Percentiles rank a stretch among this genome's conserved stretches.
Evolutionary conservation across 2,329 filamentous ascomycete genomes (phyloP).

Genomic region (Davidsoniella australis): DNA sequence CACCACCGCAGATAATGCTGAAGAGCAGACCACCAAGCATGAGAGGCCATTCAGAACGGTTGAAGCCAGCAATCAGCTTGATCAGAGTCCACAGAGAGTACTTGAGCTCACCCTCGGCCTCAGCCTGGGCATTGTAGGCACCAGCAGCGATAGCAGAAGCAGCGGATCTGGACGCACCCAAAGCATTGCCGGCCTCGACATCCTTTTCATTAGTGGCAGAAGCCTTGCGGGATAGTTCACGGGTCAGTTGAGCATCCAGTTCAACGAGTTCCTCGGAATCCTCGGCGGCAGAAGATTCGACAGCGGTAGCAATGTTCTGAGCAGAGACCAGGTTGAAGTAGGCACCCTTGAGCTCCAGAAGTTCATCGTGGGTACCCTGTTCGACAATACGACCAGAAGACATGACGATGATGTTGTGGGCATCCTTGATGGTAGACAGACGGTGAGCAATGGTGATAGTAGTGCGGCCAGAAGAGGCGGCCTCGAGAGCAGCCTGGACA

Average conservation of each 20-base stretch:
- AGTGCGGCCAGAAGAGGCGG: slow-evolving; percentile 68
- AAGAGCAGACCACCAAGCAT: slow-evolving; percentile 62
- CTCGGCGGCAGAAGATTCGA: slow-evolving; percentile 28
- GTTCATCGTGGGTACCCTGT: slow-evolving; percentile 70
- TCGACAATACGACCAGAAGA: slow-evolving; percentile 71
- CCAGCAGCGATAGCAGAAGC: slow-evolving; percentile 56
- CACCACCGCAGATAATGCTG: slow-evolving; percentile 61
- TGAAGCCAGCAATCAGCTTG: slow-evolving; percentile 66
- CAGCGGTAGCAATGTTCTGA: slow-evolving; percentile 55
- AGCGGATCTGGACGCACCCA: slow-evolving; percentile 37
- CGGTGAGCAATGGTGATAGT: slow-evolving; percentile 95
- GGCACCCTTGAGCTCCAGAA: slow-evolving; percentile 52
- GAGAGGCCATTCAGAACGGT: slow-evolving; percentile 49
- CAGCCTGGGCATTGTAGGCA: slow-evolving; percentile 29
- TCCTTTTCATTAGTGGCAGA: slow-evolving; percentile 43
- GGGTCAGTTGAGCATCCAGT: slow-evolving; percentile 22
- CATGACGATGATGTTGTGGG: slow-evolving; percentile 95
- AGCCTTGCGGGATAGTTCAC: slow-evolving; percentile 26
- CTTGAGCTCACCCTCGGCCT: slow-evolving; percentile 23
- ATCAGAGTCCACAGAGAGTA: slow-evolving; percentile 63
- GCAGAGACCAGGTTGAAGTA: slow-evolving; percentile 80
- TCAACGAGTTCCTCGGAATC: slow-evolving; percentile 28
- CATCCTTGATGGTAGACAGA: slow-evolving; percentile 82
- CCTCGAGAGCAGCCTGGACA: slow-evolving; percentile 82
- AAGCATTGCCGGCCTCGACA: slow-evolving; percentile 33